These are phyloP conservation scores for Didymosphaeria variabile DNA, from an alignment of 2,329 filamentous ascomycete genomes.

Conservation along the genomic window DNA sequence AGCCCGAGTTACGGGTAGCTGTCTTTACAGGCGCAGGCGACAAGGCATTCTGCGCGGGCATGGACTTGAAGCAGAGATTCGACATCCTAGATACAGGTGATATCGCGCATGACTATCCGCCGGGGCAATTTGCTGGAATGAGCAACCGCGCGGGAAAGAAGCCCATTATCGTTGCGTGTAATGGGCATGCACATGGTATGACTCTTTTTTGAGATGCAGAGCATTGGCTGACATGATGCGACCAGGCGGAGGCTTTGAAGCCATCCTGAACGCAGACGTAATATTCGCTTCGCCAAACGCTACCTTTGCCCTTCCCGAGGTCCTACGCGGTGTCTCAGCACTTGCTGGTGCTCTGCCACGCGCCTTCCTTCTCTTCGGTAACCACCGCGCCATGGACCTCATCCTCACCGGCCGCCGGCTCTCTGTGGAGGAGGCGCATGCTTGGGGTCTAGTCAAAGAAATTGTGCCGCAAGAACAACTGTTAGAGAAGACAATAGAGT, in stretches of 20 bases:
- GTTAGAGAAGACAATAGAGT: slow-evolving; percentile 27
- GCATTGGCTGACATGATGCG: slow-evolving; percentile 51
- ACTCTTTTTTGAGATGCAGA: slow-evolving; percentile 31
- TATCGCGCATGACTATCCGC: slow-evolving; percentile 31
- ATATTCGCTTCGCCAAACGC: slow-evolving; percentile 59
- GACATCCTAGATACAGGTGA: slow-evolving; percentile 25
- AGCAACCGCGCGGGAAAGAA: slow-evolving; percentile 36
- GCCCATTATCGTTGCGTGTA: slow-evolving; percentile 32
- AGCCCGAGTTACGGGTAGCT: slow-evolving; percentile 53
- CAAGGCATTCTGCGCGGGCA: slow-evolving; percentile 62
- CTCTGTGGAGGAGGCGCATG: slow-evolving; percentile 50
- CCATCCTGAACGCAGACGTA: slow-evolving; percentile 61
- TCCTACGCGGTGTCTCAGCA: slow-evolving; percentile 59
- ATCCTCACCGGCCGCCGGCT: slow-evolving; percentile 55
- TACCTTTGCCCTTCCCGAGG: slow-evolving; percentile 60
- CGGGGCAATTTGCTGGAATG: slow-evolving; percentile 33
- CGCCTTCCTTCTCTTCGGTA: slow-evolving; percentile 54
- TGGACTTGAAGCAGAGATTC: slow-evolving; percentile 55
- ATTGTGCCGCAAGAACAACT: slow-evolving; percentile 36
- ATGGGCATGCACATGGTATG: slow-evolving; percentile 36
- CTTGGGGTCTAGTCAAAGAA: slow-evolving; percentile 47
- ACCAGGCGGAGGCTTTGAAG: slow-evolving; percentile 63
- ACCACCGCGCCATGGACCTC: slow-evolving; percentile 57
- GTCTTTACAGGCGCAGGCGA: slow-evolving; percentile 57
- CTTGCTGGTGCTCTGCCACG: slow-evolving; percentile 60